A percentile compares a stretch with the other conserved stretches of the same genome.
Evolutionary conservation across 306 rosid genomes (phyloP).

Genomic region (Leucaena leucocephala): DNA sequence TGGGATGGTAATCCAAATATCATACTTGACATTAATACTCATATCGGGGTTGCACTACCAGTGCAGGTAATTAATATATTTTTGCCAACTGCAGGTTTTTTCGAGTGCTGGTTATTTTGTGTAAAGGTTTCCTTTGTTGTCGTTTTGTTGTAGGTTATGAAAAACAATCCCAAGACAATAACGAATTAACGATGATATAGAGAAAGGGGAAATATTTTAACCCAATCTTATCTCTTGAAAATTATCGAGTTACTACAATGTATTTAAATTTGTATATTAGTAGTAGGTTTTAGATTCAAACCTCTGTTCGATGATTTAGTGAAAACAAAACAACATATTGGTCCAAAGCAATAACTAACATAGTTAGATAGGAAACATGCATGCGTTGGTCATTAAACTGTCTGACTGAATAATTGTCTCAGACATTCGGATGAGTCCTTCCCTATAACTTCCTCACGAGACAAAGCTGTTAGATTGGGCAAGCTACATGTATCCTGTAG

Average conservation of each 20-base stretch:
- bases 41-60: slow-evolving; percentile 75
- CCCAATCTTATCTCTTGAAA: neutral
- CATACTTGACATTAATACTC: slow-evolving; percentile 78
- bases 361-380: neutral
- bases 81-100: slow-evolving; percentile 16
- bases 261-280: neutral
- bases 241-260: neutral
- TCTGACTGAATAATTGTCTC: neutral
- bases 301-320: neutral
- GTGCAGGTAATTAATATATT: slow-evolving; percentile 65
- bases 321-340: neutral
- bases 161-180: neutral
- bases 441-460: neutral
- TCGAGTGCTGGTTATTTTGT: slow-evolving; percentile 16
- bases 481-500: neutral
- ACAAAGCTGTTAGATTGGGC: neutral
- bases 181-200: neutral
- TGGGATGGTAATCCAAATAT: slow-evolving; percentile 96
- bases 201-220: neutral
- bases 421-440: neutral
- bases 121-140: neutral
- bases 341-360: neutral
- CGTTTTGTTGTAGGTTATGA: neutral
- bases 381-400: neutral
- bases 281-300: neutral